Evolutionary conservation across 305 asterid species (phyloP).

Genomic region (Plantago rigida): DNA sequence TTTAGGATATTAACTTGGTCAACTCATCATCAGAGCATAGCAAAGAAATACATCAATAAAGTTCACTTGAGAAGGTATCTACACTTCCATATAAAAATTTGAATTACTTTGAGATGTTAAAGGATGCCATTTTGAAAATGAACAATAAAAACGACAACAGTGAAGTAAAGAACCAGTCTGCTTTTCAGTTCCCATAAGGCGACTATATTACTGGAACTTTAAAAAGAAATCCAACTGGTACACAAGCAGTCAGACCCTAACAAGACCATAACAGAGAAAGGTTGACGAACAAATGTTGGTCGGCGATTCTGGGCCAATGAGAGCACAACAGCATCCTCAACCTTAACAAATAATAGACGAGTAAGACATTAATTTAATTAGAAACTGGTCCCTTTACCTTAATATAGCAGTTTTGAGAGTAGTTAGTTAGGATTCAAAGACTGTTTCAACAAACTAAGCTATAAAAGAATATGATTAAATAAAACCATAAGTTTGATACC

Average conservation of each 20-base stretch:
- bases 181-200: background rate
- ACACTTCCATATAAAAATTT: background rate
- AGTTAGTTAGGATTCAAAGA: background rate
- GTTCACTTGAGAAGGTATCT: slow-evolving; percentile 3
- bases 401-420: slow-evolving; percentile 6
- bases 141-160: background rate
- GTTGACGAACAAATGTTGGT: slow-evolving; percentile 65
- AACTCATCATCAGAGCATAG: background rate
- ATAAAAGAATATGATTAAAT: slow-evolving; percentile 2
- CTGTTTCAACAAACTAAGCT: background rate
- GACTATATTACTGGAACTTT: background rate
- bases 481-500: slow-evolving; percentile 37
- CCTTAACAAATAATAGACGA: slow-evolving; percentile 43
- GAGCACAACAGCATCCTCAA: slow-evolving; percentile 90
- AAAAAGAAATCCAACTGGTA: background rate
- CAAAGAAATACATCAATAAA: slow-evolving; percentile 9
- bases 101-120: background rate
- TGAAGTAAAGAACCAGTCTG: background rate
- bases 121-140: background rate
- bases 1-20: slow-evolving; percentile 15
- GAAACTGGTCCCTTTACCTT: slow-evolving; percentile 21
- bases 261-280: slow-evolving; percentile 52
- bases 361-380: slow-evolving; percentile 21
- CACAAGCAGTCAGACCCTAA: slow-evolving; percentile 13
- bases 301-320: slow-evolving; percentile 70